Evolutionary conservation across 1,284 basidiomycete species (phyloP), one percentile per base, ranked within the genome.

Genomic region (Ceratobasidium theobromae): DNA sequence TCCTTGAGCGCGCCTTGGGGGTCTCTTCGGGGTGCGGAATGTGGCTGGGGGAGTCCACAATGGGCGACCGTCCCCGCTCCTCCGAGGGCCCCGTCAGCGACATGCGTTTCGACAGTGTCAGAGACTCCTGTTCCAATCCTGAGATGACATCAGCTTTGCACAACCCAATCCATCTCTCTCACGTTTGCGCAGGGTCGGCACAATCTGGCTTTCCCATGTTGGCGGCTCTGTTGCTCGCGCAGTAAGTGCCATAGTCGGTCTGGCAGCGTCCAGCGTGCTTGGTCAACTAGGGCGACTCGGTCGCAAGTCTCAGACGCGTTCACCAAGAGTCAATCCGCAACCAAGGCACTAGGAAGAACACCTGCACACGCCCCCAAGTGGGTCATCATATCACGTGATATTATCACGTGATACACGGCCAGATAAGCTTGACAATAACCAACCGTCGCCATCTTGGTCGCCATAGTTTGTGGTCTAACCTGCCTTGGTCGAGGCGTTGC

Each of bases 161-260:
- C 49, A 53, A 18, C 25, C 43, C 28, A 48, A 60, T 23, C 23
- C 41, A 48, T 40, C 28, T 11, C 11, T 52, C 69, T 53, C 33
- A 70, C 69, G 67, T 60, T 69, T 70, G 48, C 69, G 64, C 11
- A 70, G 65, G 21, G 69, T 51, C 16, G 69, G 69, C 18, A 70
- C 69, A 28, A 70, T 69, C 48, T 51, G 23, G 11, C 66, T 52
- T 28, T 69, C 69, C 65, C 65, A 69, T 32, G 43, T 58, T 4
- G 55, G 55, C 5, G 55, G 55, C 30, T 45, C 25, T 28, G 55
- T 58, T 11, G 55, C 55, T 14, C 55, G 55, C 23, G 55, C 55
- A 9, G 43, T 58, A 28, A 58, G 55, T 16, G 55, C 55, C 55
- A 58, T 58, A 16, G 27, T 48, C 41, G 16, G 16, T n/a, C 23